Percentiles rank a stretch among this genome's conserved stretches.
These are phyloP conservation scores for Nepenthes gracilis DNA, from an alignment of 148 eudicot genomes.

Conservation along the genomic window DNA sequence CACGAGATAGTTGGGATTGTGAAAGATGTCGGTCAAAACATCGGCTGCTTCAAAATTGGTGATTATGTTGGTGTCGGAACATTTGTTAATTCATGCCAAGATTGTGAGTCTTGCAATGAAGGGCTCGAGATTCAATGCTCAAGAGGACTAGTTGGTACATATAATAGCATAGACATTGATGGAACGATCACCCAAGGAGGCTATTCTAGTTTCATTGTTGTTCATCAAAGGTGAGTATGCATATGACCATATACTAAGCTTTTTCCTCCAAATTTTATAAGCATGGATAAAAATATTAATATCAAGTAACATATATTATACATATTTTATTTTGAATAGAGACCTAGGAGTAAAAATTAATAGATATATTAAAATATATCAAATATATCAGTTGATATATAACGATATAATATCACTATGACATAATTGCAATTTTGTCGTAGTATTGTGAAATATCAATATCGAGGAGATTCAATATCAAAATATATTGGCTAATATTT, in stretches of 20 bases:
- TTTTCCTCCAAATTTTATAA: no score
- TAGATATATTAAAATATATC: no score
- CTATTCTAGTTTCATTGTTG: slow-evolving; percentile 58
- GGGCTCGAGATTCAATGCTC: slow-evolving; percentile 51
- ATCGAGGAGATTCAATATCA: no score
- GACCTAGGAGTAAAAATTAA: no score
- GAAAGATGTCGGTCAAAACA: slow-evolving; percentile 36
- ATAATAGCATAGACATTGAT: slow-evolving; percentile 41
- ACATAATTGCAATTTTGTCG: no score
- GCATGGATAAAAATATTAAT: no score
- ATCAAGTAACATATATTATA: no score
- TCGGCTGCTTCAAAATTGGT: slow-evolving; percentile 45
- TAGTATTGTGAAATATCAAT: no score
- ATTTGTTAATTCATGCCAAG: slow-evolving; percentile 72
- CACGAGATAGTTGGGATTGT: slow-evolving; percentile 91
- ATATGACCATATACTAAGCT: background rate
- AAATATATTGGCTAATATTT: no score
- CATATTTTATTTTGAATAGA: no score
- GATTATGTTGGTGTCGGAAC: slow-evolving; percentile 84
- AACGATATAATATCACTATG: no score
- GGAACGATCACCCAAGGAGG: slow-evolving; percentile 47
- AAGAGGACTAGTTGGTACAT: slow-evolving; percentile 48
- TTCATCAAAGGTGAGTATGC: slow-evolving; percentile 44
- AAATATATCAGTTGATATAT: no score
- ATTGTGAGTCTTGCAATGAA: slow-evolving; percentile 58